A percentile compares a stretch with the other conserved stretches of the same genome.
These are phyloP conservation scores for Kwoniella dendrophila DNA, from an alignment of 768 basidiomycete genomes.

Conservation along the genomic window DNA sequence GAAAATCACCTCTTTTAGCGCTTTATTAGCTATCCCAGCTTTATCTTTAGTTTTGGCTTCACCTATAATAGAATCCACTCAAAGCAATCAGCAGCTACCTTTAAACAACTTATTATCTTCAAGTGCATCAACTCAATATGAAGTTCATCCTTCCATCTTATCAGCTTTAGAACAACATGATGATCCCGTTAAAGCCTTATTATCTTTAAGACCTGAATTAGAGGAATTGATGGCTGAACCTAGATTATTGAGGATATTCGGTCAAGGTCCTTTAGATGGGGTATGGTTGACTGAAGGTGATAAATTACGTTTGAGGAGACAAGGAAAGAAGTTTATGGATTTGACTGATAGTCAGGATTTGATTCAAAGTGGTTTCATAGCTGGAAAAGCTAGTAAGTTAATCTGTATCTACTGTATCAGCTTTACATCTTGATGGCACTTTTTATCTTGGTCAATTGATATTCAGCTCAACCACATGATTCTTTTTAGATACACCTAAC, in stretches of 20 bases:
- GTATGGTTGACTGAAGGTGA: conserved; percentile 41
- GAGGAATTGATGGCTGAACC: conserved; percentile 21
- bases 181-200: conserved; percentile 32
- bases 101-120: conserved; percentile 14
- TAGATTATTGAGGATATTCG: conserved; percentile 26
- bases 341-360: conserved; percentile 28
- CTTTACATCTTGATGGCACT: neutral
- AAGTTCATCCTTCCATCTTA: conserved; percentile 15
- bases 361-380: neutral
- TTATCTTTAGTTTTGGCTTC: neutral
- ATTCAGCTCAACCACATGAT: neutral
- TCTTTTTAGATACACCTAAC: conserved; percentile 27
- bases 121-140: neutral
- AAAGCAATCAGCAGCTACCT: conserved; percentile 2
- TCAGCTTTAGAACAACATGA: conserved; percentile 10
- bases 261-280: conserved; percentile 4
- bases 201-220: conserved; percentile 21
- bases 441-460: neutral
- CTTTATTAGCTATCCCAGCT: neutral
- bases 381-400: conserved; percentile 15
- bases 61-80: neutral
- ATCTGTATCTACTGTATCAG: neutral
- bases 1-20: neutral
- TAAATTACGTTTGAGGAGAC: conserved; percentile 31
- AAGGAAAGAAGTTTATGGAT: conserved; percentile 37